Conservation (phyloP, 2,329 filamentous ascomycete genomes). For the Chaetomium olivaceum region DNA sequence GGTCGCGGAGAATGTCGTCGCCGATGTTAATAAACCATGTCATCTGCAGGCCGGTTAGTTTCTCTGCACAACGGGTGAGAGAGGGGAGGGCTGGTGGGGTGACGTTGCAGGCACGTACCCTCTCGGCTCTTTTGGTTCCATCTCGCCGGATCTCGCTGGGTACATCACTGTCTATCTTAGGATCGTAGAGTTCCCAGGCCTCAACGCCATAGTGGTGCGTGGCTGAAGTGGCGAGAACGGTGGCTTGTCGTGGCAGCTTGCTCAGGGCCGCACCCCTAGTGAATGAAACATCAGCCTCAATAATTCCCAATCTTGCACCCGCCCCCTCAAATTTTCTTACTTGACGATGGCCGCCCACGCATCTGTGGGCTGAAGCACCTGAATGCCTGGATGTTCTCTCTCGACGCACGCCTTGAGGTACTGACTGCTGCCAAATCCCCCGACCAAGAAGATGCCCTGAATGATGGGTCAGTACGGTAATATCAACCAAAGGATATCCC, state of each 20-base stretch:
- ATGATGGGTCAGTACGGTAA: background rate
- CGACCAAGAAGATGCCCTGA: conserved; percentile 4
- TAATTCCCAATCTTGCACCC: background rate
- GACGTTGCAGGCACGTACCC: background rate
- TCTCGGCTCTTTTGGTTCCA: background rate
- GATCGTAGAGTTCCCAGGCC: background rate
- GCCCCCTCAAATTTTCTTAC: background rate
- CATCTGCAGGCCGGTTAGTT: conserved; percentile 2
- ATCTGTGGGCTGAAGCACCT: conserved; percentile 9
- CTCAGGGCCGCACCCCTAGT: conserved; percentile 4
- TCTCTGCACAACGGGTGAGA: background rate
- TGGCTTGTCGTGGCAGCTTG: conserved; percentile 4
- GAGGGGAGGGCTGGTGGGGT: no score
- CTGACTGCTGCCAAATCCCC: conserved; percentile 2
- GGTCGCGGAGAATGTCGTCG: background rate
- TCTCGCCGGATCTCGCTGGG: background rate
- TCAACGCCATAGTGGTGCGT: background rate
- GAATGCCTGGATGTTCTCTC: conserved; percentile 2
- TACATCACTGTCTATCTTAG: background rate
- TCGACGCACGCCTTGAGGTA: conserved; percentile 6
- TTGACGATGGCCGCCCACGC: conserved; percentile 7
- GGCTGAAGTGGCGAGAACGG: conserved; percentile 4
- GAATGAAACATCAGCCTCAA: background rate
- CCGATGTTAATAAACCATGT: conserved; percentile 9
- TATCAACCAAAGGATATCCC: background rate